phyloP scores from a whole-genome alignment of 495 filamentous ascomycete genomes.

The Annulohypoxylon nitens region DNA sequence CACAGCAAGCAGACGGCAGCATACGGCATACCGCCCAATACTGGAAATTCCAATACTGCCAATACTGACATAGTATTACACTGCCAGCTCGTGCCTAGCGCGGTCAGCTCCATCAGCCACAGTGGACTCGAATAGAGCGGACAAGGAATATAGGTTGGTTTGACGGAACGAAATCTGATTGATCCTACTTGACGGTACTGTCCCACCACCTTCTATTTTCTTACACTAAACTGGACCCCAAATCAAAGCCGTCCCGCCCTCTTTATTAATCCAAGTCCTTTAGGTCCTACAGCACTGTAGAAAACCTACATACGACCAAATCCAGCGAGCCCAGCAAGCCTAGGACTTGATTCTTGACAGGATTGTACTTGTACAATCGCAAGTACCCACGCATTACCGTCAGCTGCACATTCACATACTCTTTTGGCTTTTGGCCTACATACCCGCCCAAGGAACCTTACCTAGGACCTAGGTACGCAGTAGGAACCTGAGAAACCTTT shows the following conservation, averaged over 20 bases:
- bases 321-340: background rate
- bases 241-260: conserved; percentile 37
- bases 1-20: background rate
- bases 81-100: conserved; percentile 21
- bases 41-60: too few relatives aligned
- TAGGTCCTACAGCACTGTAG: conserved; percentile 21
- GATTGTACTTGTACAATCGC: conserved; percentile 24
- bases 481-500: background rate
- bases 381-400: conserved; percentile 6
- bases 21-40: background rate
- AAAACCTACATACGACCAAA: conserved; percentile 10
- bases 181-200: conserved; percentile 30
- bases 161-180: conserved; percentile 33
- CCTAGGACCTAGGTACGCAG: background rate
- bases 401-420: background rate
- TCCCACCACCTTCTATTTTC: conserved; percentile 44
- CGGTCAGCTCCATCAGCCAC: conserved; percentile 47
- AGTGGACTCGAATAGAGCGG: conserved; percentile 39
- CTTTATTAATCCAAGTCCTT: conserved; percentile 48
- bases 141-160: conserved; percentile 32
- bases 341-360: conserved; percentile 29
- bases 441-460: background rate
- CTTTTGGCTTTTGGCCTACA: background rate
- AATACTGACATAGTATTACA: background rate
- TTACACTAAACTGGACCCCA: conserved; percentile 31